Base-by-base conservation (phyloP, 2,329 filamentous ascomycete species). In the Clarireedia hainanense region DNA sequence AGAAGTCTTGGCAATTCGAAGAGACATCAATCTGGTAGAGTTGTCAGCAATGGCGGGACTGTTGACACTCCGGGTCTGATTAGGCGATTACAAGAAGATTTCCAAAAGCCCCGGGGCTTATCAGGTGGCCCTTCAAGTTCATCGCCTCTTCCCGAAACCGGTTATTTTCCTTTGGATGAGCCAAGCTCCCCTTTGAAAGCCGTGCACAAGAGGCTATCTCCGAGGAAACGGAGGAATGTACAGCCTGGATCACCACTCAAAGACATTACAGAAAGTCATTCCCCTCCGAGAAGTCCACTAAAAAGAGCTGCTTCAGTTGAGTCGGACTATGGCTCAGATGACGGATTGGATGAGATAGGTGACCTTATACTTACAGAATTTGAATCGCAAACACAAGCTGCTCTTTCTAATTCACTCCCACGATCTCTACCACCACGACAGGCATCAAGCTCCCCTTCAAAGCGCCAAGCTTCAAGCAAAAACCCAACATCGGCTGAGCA, bases 21-120 rank as follows among this genome's bases (percentile, higher is more conserved):
- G 62, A 88, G 85, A 79, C 84, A 86, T 1, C 91, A 91, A 69
- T 77, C 84, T 60, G 78, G 84, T 62, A 85, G 78, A 62, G 65
- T 82, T 6, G 60, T 57, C 24, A 48, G 20, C 4, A 49, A 30
- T 7, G 58, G 57, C 23, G 39, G 47, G 12, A 75, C 75, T 27
- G 63, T 63, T 9, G 64, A 68, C 61, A 61, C 52, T 4, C 76
- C 76, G 57, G 80, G 83, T 15, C 71, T 91, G 52, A 73, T 91
- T 20, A 80, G 88, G 63, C 85, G 81, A 50, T 85, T 90, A 51
- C 76, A 80, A 55, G 74, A 76, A 62, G 77, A 73, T 15, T 68
- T 67, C 23, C 77, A 52, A 66, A 63, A 62, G 34, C 56, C 72
- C 12, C 73, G 71, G 40, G 15, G 39, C 14, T n/a, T 50, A 39